Conservation (phyloP, 2,329 filamentous ascomycete genomes). For the Pezicula neosporulosa region DNA sequence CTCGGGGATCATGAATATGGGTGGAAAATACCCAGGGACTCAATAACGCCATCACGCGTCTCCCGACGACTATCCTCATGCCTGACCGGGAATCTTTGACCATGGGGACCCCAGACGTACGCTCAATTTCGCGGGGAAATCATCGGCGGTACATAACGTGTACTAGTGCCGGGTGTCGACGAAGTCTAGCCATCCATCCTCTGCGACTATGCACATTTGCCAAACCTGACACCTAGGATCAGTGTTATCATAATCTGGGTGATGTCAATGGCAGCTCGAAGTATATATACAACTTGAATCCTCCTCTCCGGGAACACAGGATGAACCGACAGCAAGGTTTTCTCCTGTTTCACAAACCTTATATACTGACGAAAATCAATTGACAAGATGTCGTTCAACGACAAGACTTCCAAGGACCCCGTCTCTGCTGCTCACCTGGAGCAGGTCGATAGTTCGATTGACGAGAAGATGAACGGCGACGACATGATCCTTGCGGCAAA, state of each 20-base stretch:
- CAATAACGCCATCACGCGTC: too few species aligned
- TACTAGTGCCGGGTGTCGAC: too few species aligned
- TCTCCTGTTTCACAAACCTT: not conserved
- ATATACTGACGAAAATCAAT: not conserved
- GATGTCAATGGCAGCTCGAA: not conserved
- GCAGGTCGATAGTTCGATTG: not conserved
- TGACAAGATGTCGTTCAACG: not conserved
- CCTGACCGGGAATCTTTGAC: too few species aligned
- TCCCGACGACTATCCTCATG: too few species aligned
- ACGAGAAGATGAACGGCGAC: conserved; percentile 1
- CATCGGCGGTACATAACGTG: too few species aligned
- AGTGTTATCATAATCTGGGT: not conserved
- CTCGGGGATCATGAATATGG: too few species aligned
- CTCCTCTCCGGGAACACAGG: not conserved
- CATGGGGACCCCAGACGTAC: too few species aligned
- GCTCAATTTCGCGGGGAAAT: too few species aligned
- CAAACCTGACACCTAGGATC: too few species aligned
- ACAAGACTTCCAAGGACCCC: not conserved
- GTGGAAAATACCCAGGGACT: too few species aligned
- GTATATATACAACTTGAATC: not conserved
- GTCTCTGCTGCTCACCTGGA: not conserved
- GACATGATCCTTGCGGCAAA: not conserved
- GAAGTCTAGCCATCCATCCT: too few species aligned
- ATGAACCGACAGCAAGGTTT: not conserved
- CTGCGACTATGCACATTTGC: too few species aligned